Conservation (phyloP, 225 moss, liverwort and hornwort species). For the Climacium dendroides region DNA sequence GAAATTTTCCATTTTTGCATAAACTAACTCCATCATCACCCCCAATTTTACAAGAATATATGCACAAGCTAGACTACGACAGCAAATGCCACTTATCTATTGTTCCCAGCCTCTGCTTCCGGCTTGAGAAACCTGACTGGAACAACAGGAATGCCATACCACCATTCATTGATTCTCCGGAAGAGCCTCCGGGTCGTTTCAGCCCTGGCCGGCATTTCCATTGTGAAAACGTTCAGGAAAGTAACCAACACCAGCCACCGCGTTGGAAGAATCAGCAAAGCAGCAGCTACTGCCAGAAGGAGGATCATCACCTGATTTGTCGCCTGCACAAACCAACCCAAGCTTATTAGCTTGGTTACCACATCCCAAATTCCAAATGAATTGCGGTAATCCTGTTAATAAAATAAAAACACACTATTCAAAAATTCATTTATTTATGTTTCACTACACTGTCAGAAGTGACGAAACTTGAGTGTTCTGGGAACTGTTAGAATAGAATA, state of each 20-base stretch:
- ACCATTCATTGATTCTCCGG: slow-evolving; percentile 77
- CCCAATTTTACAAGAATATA: slow-evolving; percentile 1
- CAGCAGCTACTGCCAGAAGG: slow-evolving; percentile 34
- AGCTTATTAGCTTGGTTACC: not conserved
- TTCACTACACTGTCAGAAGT: not conserved
- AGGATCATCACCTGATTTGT: slow-evolving; percentile 51
- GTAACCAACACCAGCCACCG: slow-evolving; percentile 45
- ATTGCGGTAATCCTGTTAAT: not conserved
- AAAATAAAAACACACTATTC: too few relatives aligned
- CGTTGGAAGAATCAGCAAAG: slow-evolving; percentile 50
- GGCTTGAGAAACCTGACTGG: slow-evolving; percentile 70
- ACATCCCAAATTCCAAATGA: not conserved
- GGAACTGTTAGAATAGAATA: not conserved
- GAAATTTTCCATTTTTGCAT: not conserved
- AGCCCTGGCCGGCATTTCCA: slow-evolving; percentile 45
- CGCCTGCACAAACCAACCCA: slow-evolving; percentile 28
- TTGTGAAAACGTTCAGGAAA: slow-evolving; percentile 73
- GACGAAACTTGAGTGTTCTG: not conserved
- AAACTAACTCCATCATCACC: not conserved
- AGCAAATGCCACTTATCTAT: not conserved
- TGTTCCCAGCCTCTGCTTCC: not conserved
- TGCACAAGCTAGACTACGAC: slow-evolving; percentile 2
- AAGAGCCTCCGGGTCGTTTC: slow-evolving; percentile 48
- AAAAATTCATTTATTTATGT: not conserved
- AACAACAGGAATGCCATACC: slow-evolving; percentile 88